These are phyloP conservation scores for Solanum boliviense DNA, from an alignment of 257 asterid genomes.

Conservation along the genomic window DNA sequence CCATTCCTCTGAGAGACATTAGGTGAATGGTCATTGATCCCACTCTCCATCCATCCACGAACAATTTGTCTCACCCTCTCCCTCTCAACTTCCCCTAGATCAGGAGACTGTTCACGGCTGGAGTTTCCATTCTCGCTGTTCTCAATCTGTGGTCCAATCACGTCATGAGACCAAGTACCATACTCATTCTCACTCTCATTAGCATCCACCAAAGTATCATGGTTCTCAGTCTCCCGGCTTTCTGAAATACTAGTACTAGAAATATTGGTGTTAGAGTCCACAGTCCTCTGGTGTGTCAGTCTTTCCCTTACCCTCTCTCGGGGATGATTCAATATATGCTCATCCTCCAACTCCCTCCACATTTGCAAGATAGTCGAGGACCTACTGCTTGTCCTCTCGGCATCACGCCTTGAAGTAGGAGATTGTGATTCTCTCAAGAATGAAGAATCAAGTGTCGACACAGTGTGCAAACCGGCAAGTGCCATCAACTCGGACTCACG, in stretches of 20 bases:
- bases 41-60: constrained; percentile 98
- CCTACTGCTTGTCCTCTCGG: constrained; percentile 66
- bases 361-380: constrained; percentile 79
- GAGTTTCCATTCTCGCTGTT: constrained; percentile 39
- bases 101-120: constrained; percentile 90
- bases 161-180: constrained; percentile 48
- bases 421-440: constrained; percentile 84
- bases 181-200: constrained; percentile 58
- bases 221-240: constrained; percentile 47
- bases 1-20: constrained; percentile 51
- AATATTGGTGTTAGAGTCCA: constrained; percentile 40
- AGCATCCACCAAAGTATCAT: constrained; percentile 40
- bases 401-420: constrained; percentile 61
- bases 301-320: constrained; percentile 66
- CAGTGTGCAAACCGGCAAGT: constrained; percentile 81
- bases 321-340: constrained; percentile 46
- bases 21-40: constrained; percentile 50
- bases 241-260: constrained; percentile 40
- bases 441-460: constrained; percentile 79
- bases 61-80: constrained; percentile 91
- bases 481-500: constrained; percentile 85
- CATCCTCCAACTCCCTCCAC: constrained; percentile 97
- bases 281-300: constrained; percentile 58
- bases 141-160: constrained; percentile 28
- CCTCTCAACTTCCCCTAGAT: constrained; percentile 75